Evolutionary conservation across 305 asterid genomes (phyloP), one percentile per base, ranked within the genome.

Genomic region (Nicotiana rustica): DNA sequence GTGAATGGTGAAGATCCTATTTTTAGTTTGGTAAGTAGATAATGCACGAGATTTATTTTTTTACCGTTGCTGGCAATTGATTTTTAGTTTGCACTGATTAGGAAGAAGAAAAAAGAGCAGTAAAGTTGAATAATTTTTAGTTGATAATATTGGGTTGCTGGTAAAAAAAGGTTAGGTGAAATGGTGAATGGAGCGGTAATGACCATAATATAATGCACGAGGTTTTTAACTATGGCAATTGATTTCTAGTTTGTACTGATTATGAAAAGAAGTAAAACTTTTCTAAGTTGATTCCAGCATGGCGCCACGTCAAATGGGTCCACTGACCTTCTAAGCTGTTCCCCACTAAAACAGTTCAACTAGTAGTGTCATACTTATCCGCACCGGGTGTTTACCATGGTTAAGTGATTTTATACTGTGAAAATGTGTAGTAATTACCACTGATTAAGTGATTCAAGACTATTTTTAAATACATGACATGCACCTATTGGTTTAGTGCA

Each of bases 291-390:
- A 73, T 47, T 73, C 79, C 41, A 47, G 25, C 79, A 47, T 21
- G 41, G 62, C 62, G 21, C 61, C 25, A 73, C 79, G 79, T 73
- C 79, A 73, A 47, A 12, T 73, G 62, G 61, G 41, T 49, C 79
- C 62, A 21, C 62, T 1, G 6, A 19, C 61, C 21, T 44, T 19
- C 12, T 31, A 44, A 21, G 13, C 3, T 73, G 79, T 73, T 73
- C 79, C 79, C 79, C 79, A 70, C 78, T 70, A 44, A 44, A 55
- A 38, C 0, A 35, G 4, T 41, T 70, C 38, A 69, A 18, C 8
- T 14, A 6, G 12, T 59, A 59, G 35, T 44, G 36, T 33, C 36
- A 33, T 41, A 41, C 47, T 12, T 67, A 44, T 69, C 31, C 47
- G 10, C 47, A 41, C 10, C 12, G 49, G 49, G 49, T 41, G 10